Percentiles rank a stretch among this genome's conserved stretches.
phyloP scores from a whole-genome alignment of 2,329 filamentous ascomycete species.

The Pseudocercospora fuligena region DNA sequence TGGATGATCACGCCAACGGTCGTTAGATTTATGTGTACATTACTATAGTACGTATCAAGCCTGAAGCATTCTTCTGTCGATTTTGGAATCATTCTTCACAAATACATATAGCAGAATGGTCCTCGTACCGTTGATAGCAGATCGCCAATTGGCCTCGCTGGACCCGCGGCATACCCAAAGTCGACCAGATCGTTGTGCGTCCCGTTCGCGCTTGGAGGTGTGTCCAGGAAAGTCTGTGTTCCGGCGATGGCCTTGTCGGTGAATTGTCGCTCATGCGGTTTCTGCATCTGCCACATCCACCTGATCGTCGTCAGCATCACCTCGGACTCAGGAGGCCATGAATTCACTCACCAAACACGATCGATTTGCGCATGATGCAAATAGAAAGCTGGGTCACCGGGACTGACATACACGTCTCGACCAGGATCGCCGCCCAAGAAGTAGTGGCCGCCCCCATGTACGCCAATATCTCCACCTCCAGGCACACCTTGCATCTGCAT shows the following conservation, averaged over 20 bases:
- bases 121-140: neutral
- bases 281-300: slow-evolving; percentile 57
- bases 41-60: neutral
- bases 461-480: slow-evolving; percentile 31
- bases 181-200: slow-evolving; percentile 12
- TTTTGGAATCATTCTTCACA: neutral
- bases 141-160: neutral
- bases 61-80: neutral
- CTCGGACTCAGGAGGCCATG: neutral
- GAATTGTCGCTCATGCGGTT: slow-evolving; percentile 32
- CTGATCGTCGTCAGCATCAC: neutral
- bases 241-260: neutral
- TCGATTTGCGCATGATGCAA: slow-evolving; percentile 57
- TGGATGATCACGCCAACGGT: slow-evolving; percentile 15
- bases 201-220: slow-evolving; percentile 1
- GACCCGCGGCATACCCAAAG: neutral
- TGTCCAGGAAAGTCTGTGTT: slow-evolving; percentile 2
- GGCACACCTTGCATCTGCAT: slow-evolving; percentile 36
- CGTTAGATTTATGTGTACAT: neutral
- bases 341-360: slow-evolving; percentile 42
- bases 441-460: slow-evolving; percentile 56
- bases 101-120: neutral
- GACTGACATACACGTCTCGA: slow-evolving; percentile 51
- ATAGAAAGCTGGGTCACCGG: slow-evolving; percentile 55
- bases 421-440: slow-evolving; percentile 53